A percentile compares a stretch with the other conserved stretches of the same genome.
These are phyloP conservation scores for Rhododendron ovatum DNA, from an alignment of 148 eudicot species.

Conservation along the genomic window DNA sequence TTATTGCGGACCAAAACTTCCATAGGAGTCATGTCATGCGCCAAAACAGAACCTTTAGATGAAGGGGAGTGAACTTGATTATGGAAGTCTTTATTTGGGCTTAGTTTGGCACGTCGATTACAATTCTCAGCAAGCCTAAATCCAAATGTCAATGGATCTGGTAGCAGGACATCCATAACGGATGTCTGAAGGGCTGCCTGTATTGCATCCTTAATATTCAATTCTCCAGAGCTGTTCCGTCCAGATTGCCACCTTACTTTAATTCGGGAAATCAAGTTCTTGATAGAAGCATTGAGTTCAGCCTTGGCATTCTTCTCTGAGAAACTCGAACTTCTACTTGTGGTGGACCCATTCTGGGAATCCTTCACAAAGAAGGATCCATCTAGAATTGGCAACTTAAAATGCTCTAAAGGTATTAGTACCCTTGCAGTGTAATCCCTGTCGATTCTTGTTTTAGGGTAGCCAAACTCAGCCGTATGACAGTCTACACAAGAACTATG, in stretches of 20 bases:
- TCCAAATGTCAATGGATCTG: conserved; percentile 92
- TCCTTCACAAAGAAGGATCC: conserved; percentile 64
- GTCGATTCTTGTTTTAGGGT: conserved; percentile 87
- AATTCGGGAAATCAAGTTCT: conserved; percentile 77
- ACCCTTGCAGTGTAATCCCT: conserved; percentile 93
- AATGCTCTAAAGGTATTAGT: conserved; percentile 89
- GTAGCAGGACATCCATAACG: conserved; percentile 91
- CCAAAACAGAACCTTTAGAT: conserved; percentile 44
- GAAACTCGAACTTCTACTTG: conserved; percentile 51
- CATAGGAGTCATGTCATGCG: conserved; percentile 84
- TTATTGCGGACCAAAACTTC: conserved; percentile 94
- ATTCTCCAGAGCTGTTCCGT: conserved; percentile 88
- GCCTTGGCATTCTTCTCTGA: conserved; percentile 84
- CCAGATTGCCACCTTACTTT: conserved; percentile 98
- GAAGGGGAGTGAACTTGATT: conserved; percentile 14
- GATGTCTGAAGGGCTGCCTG: conserved; percentile 93
- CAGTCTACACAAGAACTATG: conserved; percentile 22
- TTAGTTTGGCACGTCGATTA: conserved; percentile 10
- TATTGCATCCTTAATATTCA: conserved; percentile 86
- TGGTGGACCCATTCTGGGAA: conserved; percentile 35
- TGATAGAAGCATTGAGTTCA: conserved; percentile 83
- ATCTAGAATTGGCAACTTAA: conserved; percentile 86
- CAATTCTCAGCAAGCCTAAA: conserved; percentile 56
- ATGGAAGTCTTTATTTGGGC: conserved; percentile 15
- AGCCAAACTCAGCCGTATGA: conserved; percentile 47